Evolutionary conservation across 2,329 filamentous ascomycete species (phyloP).

Genomic region (Lecanicillium sp.): DNA sequence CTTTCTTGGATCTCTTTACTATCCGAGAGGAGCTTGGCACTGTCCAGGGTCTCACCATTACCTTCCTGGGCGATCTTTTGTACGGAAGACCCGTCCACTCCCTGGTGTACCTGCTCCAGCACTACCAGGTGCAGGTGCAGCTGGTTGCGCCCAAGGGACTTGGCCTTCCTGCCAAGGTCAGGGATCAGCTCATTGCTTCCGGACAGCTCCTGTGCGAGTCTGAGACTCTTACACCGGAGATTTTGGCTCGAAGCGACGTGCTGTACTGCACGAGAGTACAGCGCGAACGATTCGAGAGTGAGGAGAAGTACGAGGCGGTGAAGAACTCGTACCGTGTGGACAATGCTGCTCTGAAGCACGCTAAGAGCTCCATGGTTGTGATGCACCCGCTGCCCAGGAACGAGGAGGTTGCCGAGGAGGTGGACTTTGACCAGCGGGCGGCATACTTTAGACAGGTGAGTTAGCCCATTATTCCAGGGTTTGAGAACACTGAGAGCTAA

Average conservation of each 20-base stretch:
- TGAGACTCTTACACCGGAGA: slow-evolving; percentile 74
- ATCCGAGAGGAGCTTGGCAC: slow-evolving; percentile 96
- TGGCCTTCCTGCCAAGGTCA: slow-evolving; percentile 66
- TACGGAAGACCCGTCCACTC: slow-evolving; percentile 96
- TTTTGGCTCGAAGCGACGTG: slow-evolving; percentile 79
- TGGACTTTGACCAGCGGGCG: slow-evolving; percentile 93
- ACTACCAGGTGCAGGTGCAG: slow-evolving; percentile 93
- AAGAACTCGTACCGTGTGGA: slow-evolving; percentile 87
- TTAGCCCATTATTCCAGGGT: slow-evolving; percentile 14
- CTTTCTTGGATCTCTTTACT: slow-evolving; percentile 95
- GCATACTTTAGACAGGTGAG: slow-evolving; percentile 99
- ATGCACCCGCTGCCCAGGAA: slow-evolving; percentile 95
- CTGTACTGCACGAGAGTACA: slow-evolving; percentile 96
- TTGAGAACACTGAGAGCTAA: slow-evolving; percentile 5
- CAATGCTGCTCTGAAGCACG: slow-evolving; percentile 81
- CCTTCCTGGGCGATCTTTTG: slow-evolving; percentile 86
- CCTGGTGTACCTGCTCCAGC: slow-evolving; percentile 83
- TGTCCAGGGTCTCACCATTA: slow-evolving; percentile 91
- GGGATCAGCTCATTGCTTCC: slow-evolving; percentile 60
- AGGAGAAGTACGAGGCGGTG: slow-evolving; percentile 74
- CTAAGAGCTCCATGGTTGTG: slow-evolving; percentile 88
- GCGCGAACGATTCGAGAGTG: slow-evolving; percentile 85
- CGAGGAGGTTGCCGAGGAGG: slow-evolving; percentile 87
- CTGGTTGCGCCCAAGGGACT: slow-evolving; percentile 79
- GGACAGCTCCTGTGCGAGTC: slow-evolving; percentile 73